phyloP scores from a whole-genome alignment of 2,329 filamentous ascomycete genomes.

The Emericellopsis atlantica region DNA sequence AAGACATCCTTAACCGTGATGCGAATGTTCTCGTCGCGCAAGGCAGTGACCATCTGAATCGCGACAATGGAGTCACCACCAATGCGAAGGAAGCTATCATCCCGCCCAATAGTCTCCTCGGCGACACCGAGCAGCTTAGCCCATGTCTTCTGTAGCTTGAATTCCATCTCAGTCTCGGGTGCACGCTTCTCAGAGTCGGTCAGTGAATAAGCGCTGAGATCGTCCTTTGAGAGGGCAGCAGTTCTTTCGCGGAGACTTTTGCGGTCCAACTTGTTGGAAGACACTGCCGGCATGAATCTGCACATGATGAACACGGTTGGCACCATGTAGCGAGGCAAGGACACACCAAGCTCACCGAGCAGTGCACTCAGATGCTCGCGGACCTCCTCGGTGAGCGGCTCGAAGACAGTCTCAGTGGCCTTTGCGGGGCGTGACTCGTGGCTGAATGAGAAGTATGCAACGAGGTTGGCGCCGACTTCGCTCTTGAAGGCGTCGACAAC shows the following conservation, averaged over 20 bases:
- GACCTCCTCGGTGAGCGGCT: too few species aligned
- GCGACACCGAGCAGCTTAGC: neutral
- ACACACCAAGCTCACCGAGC: too few species aligned
- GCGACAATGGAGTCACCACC: constrained; percentile 20
- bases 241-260: neutral
- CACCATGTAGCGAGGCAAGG: too few species aligned
- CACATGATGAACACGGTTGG: too few species aligned
- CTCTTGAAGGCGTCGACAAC: constrained; percentile 3
- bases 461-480: neutral
- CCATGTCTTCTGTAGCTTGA: neutral
- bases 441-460: neutral
- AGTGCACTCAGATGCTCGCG: too few species aligned
- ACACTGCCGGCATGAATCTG: too few species aligned
- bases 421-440: neutral
- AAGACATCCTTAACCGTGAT: neutral
- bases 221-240: neutral
- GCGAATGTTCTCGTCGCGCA: neutral
- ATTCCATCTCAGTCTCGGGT: neutral
- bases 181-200: neutral
- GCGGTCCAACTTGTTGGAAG: too few species aligned
- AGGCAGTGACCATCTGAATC: constrained; percentile 3
- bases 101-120: neutral
- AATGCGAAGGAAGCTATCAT: constrained; percentile 6
- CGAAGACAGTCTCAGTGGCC: neutral
- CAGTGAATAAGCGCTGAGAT: neutral